Base-by-base conservation (phyloP, 2,329 filamentous ascomycete species). In the Phyllachora maydis region DNA sequence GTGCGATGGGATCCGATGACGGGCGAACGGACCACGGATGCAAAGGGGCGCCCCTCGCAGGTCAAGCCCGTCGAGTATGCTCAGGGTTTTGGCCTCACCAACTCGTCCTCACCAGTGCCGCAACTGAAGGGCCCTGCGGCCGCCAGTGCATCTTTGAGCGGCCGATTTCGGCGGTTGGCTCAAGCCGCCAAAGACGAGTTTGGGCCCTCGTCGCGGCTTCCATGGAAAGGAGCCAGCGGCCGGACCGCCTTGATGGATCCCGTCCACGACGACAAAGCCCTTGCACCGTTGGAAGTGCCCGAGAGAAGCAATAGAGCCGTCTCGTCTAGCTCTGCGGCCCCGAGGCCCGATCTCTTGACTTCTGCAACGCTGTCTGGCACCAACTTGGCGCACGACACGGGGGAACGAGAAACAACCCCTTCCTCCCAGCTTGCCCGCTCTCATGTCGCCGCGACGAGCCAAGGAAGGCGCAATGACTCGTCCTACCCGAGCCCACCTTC, bases 211-310 rank as follows among this genome's bases (percentile, higher is more conserved):
- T n/a, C n/a, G n/a, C 52, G 56, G 12, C 65, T 68, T 4, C 56
- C 68, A 27, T 82, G 76, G 76, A 71, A 69, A 35, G 75, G 75
- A 11, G 66, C 68, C 18, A 79, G 69, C 40, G 76, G 76, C 14
- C 64, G 75, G 32, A 58, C 59, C 19, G 53, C 62, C 17, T 54
- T 78, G 26, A 59, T 76, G 16, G 57, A 59, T 21, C 68, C 73
- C 4, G 59, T 78, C 18, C 59, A 54, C 37, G 71, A 78, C 38
- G 63, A 65, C 17, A 50, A 49, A 19, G 48, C 53, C 28, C 59
- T 58, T 9, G 47, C 59, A 27, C 63, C 67, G n/a, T 45, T 74
- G 19, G 58, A 48, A 29, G 50, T 73, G 26, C 57, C 60, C 10
- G 50, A 49, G 19, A 65, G 53, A 40, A 57, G 45, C 36, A 53